Base-by-base conservation (phyloP, 805 yeast genomes). In the Saccharomyces paradoxus region DNA sequence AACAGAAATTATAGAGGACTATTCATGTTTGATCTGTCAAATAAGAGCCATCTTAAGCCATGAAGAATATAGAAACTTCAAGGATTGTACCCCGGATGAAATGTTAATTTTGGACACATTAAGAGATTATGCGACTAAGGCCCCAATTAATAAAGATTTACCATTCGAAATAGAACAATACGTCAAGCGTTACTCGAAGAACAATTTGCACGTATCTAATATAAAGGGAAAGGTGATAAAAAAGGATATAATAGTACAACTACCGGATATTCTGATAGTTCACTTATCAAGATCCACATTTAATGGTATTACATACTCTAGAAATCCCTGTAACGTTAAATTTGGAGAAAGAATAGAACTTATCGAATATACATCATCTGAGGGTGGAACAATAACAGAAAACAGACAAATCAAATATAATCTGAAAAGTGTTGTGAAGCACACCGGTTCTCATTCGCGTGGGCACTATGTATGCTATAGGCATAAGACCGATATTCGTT, bases 381-480 rank as follows among this genome's bases (percentile, higher is more conserved):
- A 50, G 65, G 53, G 51, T 59, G 51, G 50, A 56, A 48, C 51
- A 62, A 49, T 55, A 54, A 47, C 56, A 6, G 60, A 61, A 2
- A 54, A 57, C 7, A 50, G 57, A 55, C 70, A 58, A 62, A 70
- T 71, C 56, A 77, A 72, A 46, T 90, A 88, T 67, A 74, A 74
- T 56, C 74, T 94, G 41, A 80, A 78, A 57, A 86, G 97, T 0
- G 73, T 89, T 57, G 82, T 94, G 21, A 79, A 90, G 59, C 98
- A 94, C 67, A 81, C 84, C 49, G 99, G 99, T 0, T 83, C 92
- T 1, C 97, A 91, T 69, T 78, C 83, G 22, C 80, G 82, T 48
- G 98, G 98, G 1, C 98, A 91, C 65, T 91, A 90, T 66, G 96
- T 91, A 63, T 88, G 96, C 62, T 89, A 82, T 66, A 83, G 87